Base-by-base conservation (phyloP, 2,329 filamentous ascomycete genomes). In the Paraphoma chrysanthemicola region DNA sequence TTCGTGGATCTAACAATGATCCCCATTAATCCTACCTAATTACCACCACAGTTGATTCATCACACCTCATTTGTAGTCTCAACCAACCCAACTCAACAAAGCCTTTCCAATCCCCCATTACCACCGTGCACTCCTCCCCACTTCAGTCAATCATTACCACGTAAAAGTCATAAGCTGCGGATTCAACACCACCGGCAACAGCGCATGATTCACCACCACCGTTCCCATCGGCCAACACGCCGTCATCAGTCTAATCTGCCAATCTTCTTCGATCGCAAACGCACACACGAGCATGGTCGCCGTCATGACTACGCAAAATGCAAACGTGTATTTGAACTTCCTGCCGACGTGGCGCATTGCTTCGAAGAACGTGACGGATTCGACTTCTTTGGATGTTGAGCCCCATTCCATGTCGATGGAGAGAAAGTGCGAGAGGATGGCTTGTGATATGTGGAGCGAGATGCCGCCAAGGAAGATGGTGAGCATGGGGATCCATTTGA, bases 361-460 rank as follows among this genome's bases (percentile, higher is more conserved):
- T 57, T 91, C 90, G 78, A 93, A 94, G 78, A 96, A 96, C 76
- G 92, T 90, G 28, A 90, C 89, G 70, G 90, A 88, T 68, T 92
- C 89, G 48, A 86, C 86, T 79, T 96, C 92, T 79, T 96, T 96
- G 41, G 88, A 85, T 0, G 92, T 96, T 1, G 91, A 88, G 48
- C 91, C 91, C 92, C 92, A 95, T 3, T 86, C 86, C 89, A 95
- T 94, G 77, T 95, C 85, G 71, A 94, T 87, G 78, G 91, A 87
- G 73, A 95, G 91, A 86, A 95, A 91, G 80, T 96, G 92, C 4
- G 88, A 84, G 44, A 95, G 78, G 33, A 96, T 81, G 1, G 92
- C 92, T 74, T 93, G 89, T 30, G 87, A 91, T 47, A 96, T 86
- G 78, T 96, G 91, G 36, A 96, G 84, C 1, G 88, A 91, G 48